Evolutionary conservation across 805 yeast species (phyloP), one percentile per base, ranked within the genome.

Genomic region (Scheffersomyces lignosus): DNA sequence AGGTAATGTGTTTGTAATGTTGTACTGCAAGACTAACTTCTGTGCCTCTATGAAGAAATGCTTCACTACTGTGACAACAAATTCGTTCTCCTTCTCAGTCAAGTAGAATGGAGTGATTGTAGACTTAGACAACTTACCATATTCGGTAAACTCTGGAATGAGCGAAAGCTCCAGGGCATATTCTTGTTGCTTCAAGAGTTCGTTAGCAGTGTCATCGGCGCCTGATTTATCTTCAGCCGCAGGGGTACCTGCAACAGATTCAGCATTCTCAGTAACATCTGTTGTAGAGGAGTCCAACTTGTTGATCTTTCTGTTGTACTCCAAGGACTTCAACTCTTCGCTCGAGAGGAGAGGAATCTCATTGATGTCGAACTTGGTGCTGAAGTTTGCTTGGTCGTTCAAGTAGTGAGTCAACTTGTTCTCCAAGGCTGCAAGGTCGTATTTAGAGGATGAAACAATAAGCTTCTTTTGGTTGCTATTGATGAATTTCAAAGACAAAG

Each of bases 61-160:
- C 62, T 87, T 90, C 38, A 87, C 71, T 24, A 84, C 90, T 35
- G 75, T 75, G 41, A 93, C 95, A 29, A 88, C 90, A 60, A 89
- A 88, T 65, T 93, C 99, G 43, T 95, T 88, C 60, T 90, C 98
- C 41, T 77, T 73, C 60, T 93, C 99, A 15, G 98, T 90, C 53
- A 91, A 77, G 47, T 83, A 79, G 38, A 78, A 70, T 28, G 68
- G 67, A 24, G 71, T 61, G 25, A 66, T 56, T 2, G 95, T 81
- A 6, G 90, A 77, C 64, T 84, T 88, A 43, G 89, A 70, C 44
- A 89, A 71, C 25, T 75, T 61, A 44, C 98, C 98, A 55, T 81
- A 88, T 3, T 66, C 68, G 14, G 78, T 73, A 51, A 90, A 73
- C 56, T 88, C 93, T 16, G 88, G 83, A 42, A 89, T 77, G 16